phyloP scores from a whole-genome alignment of 371 early-diverging fungal genomes.

The Apophysomyces sp. region DNA sequence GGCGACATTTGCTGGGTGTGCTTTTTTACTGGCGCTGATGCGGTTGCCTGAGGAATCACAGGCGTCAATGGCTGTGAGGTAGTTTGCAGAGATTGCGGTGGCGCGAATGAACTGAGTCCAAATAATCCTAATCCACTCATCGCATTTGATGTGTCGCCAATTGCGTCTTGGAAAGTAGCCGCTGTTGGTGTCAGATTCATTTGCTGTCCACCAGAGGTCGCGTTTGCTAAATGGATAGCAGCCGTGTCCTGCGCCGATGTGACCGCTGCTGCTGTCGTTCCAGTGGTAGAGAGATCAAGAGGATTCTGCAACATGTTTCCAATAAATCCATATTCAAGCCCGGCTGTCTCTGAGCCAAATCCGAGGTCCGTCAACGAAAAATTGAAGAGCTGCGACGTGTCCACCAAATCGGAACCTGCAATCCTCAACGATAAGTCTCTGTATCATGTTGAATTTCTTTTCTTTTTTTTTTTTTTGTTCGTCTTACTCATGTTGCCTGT shows the following conservation, averaged over 20 bases:
- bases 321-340: constrained; percentile 43
- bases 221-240: neutral
- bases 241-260: constrained; percentile 2
- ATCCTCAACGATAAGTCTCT: too few relatives aligned
- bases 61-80: neutral
- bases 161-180: neutral
- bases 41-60: neutral
- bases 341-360: constrained; percentile 44
- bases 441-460: too few relatives aligned
- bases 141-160: neutral
- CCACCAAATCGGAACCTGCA: constrained; percentile 8
- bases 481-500: neutral
- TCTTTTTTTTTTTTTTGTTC: too few relatives aligned
- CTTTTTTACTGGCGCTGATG: neutral
- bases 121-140: neutral
- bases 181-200: neutral
- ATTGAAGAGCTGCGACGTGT: constrained; percentile 22
- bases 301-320: constrained; percentile 39
- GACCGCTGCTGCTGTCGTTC: constrained; percentile 4
- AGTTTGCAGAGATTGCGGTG: neutral
- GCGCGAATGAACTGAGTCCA: neutral
- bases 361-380: constrained; percentile 39
- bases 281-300: constrained; percentile 14
- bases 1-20: neutral
- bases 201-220: neutral